phyloP scores from a whole-genome alignment of 2,329 filamentous ascomycete genomes.

The Penicillium fuscoglaucum region DNA sequence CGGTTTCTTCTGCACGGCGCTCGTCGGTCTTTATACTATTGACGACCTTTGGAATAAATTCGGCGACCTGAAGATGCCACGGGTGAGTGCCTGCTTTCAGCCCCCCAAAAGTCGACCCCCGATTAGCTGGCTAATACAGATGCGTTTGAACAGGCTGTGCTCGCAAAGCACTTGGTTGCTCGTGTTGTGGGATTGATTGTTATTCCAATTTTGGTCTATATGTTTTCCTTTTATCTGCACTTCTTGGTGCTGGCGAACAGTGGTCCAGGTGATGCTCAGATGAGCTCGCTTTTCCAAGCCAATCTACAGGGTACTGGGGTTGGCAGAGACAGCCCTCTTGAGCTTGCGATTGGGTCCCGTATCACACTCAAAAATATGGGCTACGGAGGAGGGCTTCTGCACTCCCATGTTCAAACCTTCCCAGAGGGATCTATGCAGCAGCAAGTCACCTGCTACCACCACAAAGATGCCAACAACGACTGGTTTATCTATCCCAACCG shows the following conservation, averaged over 20 bases:
- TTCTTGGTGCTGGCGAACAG: slow-evolving; percentile 91
- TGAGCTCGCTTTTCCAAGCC: slow-evolving; percentile 98
- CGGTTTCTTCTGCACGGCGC: slow-evolving; percentile 88
- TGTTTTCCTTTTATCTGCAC: slow-evolving; percentile 92
- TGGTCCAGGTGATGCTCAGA: slow-evolving; percentile 97
- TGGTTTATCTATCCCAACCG: slow-evolving; percentile 99
- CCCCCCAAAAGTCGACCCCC: background rate
- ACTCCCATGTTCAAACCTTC: slow-evolving; percentile 95
- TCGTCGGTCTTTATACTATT: slow-evolving; percentile 92
- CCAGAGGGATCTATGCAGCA: slow-evolving; percentile 92
- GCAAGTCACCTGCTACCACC: slow-evolving; percentile 98
- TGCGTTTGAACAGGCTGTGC: slow-evolving; percentile 53
- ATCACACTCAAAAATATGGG: slow-evolving; percentile 99
- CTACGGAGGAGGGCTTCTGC: slow-evolving; percentile 91
- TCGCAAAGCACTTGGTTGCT: slow-evolving; percentile 75
- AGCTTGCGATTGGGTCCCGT: slow-evolving; percentile 84
- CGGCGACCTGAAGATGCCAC: slow-evolving; percentile 87
- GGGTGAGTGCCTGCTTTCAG: slow-evolving; percentile 52
- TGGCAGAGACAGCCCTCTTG: slow-evolving; percentile 89
- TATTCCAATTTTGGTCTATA: slow-evolving; percentile 85
- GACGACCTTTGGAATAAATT: slow-evolving; percentile 99
- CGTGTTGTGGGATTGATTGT: slow-evolving; percentile 85
- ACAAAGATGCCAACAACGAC: slow-evolving; percentile 99
- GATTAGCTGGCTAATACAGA: slow-evolving; percentile 2
- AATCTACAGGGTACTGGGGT: slow-evolving; percentile 93